A percentile compares a stretch with the other conserved stretches of the same genome.
Conservation (phyloP, 2,329 filamentous ascomycete species). For the Aspergillus sclerotialis region DNA sequence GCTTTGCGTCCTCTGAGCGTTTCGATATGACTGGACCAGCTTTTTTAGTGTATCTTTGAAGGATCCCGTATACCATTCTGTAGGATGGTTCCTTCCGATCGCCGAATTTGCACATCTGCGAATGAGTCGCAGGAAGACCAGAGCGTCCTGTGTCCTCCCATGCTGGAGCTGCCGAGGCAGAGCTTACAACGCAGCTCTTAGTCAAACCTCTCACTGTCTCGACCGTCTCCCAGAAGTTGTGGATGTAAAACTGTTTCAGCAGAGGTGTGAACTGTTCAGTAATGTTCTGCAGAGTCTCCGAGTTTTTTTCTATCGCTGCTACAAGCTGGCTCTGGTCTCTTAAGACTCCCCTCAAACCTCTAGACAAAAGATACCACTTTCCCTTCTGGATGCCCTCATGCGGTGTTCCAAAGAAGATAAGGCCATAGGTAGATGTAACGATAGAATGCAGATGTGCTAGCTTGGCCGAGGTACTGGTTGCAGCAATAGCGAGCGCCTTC, state of each 20-base stretch:
- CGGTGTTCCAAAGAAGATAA: neutral
- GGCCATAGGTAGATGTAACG: constrained; percentile 7
- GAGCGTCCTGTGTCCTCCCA: neutral
- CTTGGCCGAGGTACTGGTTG: constrained; percentile 8
- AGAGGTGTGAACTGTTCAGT: neutral
- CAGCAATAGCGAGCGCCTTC: constrained; percentile 14
- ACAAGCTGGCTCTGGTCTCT: neutral
- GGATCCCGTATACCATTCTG: neutral
- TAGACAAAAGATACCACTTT: neutral
- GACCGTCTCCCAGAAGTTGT: neutral
- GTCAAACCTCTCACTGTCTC: neutral
- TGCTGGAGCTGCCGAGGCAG: neutral
- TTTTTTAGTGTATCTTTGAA: neutral
- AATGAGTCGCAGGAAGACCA: neutral
- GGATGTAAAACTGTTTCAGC: neutral
- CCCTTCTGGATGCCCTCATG: neutral
- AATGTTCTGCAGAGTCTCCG: neutral
- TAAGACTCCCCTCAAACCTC: neutral
- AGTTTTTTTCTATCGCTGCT: neutral
- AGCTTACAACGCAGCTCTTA: neutral
- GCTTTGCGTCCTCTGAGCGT: neutral
- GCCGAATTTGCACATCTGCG: neutral
- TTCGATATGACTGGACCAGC: neutral
- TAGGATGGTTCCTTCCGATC: neutral
- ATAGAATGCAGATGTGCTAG: constrained; percentile 23